Evolutionary conservation across 2,329 filamentous ascomycete genomes (phyloP), one percentile per base, ranked within the genome.

Genomic region (Cercospora brassicicola): DNA sequence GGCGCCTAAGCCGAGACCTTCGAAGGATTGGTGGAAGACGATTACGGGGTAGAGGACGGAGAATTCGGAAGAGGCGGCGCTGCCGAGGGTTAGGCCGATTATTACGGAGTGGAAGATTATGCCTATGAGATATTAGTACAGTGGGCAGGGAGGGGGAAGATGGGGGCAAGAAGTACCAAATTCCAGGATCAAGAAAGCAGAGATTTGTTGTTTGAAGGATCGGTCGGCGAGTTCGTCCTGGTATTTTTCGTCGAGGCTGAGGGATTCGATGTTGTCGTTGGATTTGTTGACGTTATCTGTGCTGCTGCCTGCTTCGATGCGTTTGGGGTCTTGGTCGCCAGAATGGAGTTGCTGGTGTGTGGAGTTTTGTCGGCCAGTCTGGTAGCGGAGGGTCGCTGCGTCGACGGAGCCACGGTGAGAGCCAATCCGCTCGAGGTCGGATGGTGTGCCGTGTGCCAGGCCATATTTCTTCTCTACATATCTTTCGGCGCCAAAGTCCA

Each of bases 21-120:
- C 94, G 69, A 97, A 96, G 42, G 91, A 92, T 78, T 97, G 94
- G 79, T 97, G 94, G 84, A 97, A 96, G 74, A 93, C 88, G 7
- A 89, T 82, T 33, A 89, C 88, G 59, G 88, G 82, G 78, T 89
- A 89, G 3, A 90, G 82, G 0, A 86, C 87, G 57, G 79, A 80
- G 75, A 89, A 90, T 71, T 89, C 87, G 45, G 20, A 9, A 23
- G 87, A 3, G 15, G 36, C 87, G 0, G 87, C 81, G 4, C 88
- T 86, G 6, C 86, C 87, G 11, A 90, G 87, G 0, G 92, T 96
- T 23, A 97, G 85, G 23, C 94, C 71, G 59, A 73, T 73, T 48
- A 73, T 72, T 64, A 71, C 69, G 28, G 60, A 66, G 67, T 72
- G 70, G 70, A 77, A 77, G 66, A 98, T 89, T 76, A 98, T 91